phyloP scores from a whole-genome alignment of 2,329 filamentous ascomycete species.

The Fusarium lyarnte region DNA sequence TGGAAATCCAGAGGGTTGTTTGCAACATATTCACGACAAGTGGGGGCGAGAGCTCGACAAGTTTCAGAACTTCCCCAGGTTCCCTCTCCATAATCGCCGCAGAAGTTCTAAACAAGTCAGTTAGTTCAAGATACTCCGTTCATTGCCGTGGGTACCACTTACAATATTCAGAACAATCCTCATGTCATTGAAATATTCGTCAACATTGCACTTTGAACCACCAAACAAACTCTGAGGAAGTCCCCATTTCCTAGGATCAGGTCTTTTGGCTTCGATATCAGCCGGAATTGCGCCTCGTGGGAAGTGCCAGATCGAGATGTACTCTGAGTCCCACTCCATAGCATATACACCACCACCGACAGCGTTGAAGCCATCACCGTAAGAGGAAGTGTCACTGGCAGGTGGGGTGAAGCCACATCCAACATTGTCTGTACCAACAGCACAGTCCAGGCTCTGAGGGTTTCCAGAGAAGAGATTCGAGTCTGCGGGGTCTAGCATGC shows the following conservation, averaged over 20 bases:
- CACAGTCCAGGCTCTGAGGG: constrained; percentile 49
- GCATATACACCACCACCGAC: constrained; percentile 75
- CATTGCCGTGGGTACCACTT: constrained; percentile 12
- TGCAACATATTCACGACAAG: constrained; percentile 59
- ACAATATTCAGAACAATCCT: constrained; percentile 77
- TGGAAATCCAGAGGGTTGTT: constrained; percentile 55
- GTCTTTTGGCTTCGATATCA: constrained; percentile 68
- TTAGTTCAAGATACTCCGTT: not conserved
- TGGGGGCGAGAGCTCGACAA: constrained; percentile 53
- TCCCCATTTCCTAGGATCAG: constrained; percentile 74
- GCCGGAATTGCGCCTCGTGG: constrained; percentile 69
- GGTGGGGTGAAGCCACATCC: constrained; percentile 58
- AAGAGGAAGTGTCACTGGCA: constrained; percentile 56
- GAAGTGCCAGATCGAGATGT: constrained; percentile 83
- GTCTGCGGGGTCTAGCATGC: constrained; percentile 39
- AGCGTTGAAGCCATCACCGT: constrained; percentile 73
- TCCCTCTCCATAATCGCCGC: constrained; percentile 75
- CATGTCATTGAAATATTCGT: constrained; percentile 72
- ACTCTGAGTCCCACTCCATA: constrained; percentile 73
- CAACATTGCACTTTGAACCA: constrained; percentile 69
- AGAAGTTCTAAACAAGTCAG: constrained; percentile 66
- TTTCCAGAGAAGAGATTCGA: constrained; percentile 41
- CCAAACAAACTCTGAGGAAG: constrained; percentile 76
- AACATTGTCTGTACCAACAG: constrained; percentile 50
- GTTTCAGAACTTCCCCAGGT: constrained; percentile 53